Base-by-base conservation (phyloP, 177 flowering plant species). In the Vitis hybrid region DNA sequence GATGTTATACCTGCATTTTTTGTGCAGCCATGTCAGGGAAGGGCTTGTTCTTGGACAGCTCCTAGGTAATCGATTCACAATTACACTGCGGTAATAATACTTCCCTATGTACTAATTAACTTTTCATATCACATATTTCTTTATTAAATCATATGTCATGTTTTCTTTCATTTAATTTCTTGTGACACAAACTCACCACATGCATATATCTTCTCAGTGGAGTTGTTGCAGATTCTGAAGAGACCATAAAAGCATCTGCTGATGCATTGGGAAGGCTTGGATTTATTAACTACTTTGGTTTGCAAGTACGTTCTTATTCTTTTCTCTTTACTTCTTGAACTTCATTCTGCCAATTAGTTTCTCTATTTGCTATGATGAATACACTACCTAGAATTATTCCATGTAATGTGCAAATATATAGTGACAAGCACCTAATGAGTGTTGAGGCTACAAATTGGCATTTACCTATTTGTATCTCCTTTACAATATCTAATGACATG, bases 31-130 rank as follows among this genome's bases (percentile, higher is more conserved):
- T 86, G 96, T 90, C 67, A 73, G 74, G 53, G 97, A 95, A 76
- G 97, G 87, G 55, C 91, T 95, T 82, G 75, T 87, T 75, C 96
- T 95, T 72, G 99, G 99, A 49, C 91, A 92, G 80, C 99, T 95
- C 66, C 75, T 80, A 15, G 99, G 99, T 67, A 95, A 95, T 75
- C 81, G 96, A 68, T 95, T 95, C 77, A 90, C 96, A 31, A 78
- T 95, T 38, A 92, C 94, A 63, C 82, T 95, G 76, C 84, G 99
- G 99, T 90, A 68, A 62, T 53, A 54, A 2, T 24, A 54, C 66
- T 70, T 70, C 2, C 13, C 56, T 50, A 51, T 11, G 20, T 50
- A 65, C 22, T 22, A 10, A 52, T 12, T 24, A 51, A 5, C 28
- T 20, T 33, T 6, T 24, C 28, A 2, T 53, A 10, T 62, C 19